phyloP scores from a whole-genome alignment of 1,284 basidiomycete genomes.

The Cryptococcus amylolentus region DNA sequence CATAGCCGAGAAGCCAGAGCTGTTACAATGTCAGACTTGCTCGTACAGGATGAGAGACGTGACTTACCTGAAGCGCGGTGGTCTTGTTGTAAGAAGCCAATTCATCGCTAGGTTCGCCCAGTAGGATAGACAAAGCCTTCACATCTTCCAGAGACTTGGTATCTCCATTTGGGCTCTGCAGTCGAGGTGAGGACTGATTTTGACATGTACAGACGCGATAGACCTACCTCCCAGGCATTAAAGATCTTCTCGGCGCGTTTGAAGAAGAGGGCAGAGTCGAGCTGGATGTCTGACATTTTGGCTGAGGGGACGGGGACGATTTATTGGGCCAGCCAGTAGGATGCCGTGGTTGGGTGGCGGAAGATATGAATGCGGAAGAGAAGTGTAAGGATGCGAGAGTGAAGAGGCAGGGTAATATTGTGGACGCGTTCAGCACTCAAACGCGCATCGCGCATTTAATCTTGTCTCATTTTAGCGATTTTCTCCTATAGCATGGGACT shows the following conservation, averaged over 20 bases:
- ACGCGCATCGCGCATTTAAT: background rate
- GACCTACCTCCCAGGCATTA: slow-evolving; percentile 69
- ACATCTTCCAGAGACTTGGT: slow-evolving; percentile 49
- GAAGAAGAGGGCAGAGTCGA: slow-evolving; percentile 59
- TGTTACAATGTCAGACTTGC: slow-evolving; percentile 40
- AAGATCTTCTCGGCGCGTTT: slow-evolving; percentile 65
- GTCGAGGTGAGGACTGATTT: slow-evolving; percentile 47
- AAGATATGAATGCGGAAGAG: background rate
- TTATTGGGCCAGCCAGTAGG: too few relatives aligned
- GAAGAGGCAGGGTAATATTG: background rate
- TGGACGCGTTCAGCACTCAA: background rate
- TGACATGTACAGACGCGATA: background rate
- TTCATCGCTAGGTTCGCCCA: slow-evolving; percentile 79
- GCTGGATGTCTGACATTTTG: slow-evolving; percentile 53
- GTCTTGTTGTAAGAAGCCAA: slow-evolving; percentile 80
- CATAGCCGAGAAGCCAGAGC: slow-evolving; percentile 95
- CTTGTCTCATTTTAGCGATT: background rate
- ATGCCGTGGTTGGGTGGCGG: too few relatives aligned
- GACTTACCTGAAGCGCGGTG: slow-evolving; percentile 78
- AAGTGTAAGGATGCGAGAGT: background rate
- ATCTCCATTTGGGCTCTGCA: slow-evolving; percentile 70
- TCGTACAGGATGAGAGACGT: background rate
- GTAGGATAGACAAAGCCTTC: slow-evolving; percentile 69
- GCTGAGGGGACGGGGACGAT: background rate
- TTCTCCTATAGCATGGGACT: background rate